phyloP scores from a whole-genome alignment of 352 stramenopile species.

The Phytophthora meadii region DNA sequence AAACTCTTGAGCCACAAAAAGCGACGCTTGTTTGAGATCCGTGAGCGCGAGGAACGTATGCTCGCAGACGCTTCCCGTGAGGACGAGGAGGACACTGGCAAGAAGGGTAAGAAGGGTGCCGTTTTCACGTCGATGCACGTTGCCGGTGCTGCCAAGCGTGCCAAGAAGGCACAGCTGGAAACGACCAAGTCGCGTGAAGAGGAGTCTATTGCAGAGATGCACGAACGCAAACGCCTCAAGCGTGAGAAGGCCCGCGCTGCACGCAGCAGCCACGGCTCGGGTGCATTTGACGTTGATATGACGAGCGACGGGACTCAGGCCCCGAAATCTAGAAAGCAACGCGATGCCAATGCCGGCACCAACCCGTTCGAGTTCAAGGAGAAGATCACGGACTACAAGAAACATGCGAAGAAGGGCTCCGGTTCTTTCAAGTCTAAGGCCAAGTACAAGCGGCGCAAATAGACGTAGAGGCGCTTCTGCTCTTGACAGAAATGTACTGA shows the following conservation, averaged over 20 bases:
- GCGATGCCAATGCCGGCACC: constrained; percentile 51
- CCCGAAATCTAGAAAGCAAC: constrained; percentile 45
- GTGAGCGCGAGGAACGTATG: constrained; percentile 83
- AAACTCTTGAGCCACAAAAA: constrained; percentile 92
- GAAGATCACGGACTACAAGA: constrained; percentile 92
- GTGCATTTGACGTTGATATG: constrained; percentile 84
- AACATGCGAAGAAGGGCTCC: constrained; percentile 88
- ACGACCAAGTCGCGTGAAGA: constrained; percentile 65
- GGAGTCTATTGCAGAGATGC: constrained; percentile 82
- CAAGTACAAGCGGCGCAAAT: constrained; percentile 88
- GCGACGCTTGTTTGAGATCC: constrained; percentile 82
- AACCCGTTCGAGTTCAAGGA: constrained; percentile 90
- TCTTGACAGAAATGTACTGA: constrained; percentile 30
- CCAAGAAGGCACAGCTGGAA: constrained; percentile 77
- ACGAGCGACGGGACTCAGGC: constrained; percentile 41
- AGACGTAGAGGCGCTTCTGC: constrained; percentile 37
- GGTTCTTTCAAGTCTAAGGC: constrained; percentile 93
- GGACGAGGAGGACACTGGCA: constrained; percentile 40
- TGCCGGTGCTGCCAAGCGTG: constrained; percentile 76
- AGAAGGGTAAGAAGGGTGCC: constrained; percentile 54
- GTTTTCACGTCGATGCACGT: constrained; percentile 87
- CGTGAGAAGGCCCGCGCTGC: constrained; percentile 70
- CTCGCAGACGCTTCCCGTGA: constrained; percentile 65
- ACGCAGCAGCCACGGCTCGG: constrained; percentile 59
- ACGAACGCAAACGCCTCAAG: constrained; percentile 82